Evolutionary conservation across 768 basidiomycete species (phyloP).

Genomic region (Trametes sanguinea): DNA sequence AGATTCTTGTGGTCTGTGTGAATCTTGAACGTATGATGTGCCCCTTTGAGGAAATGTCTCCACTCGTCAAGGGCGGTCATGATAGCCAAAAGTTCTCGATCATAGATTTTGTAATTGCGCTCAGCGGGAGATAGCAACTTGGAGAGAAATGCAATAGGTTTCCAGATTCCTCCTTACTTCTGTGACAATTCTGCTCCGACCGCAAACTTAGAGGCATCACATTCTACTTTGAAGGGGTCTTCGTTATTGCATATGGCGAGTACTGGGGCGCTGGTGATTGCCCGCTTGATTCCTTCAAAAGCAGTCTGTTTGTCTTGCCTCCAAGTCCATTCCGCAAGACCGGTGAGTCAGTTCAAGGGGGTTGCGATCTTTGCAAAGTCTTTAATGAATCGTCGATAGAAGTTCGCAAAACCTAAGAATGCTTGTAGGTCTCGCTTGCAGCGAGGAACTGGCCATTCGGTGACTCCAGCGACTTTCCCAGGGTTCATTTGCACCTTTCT

Average conservation of each 20-base stretch:
- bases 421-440: slow-evolving; percentile 25
- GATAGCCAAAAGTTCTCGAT: slow-evolving; percentile 42
- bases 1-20: slow-evolving; percentile 37
- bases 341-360: slow-evolving; percentile 24
- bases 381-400: slow-evolving; percentile 35
- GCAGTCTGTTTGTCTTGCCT: background rate
- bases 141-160: slow-evolving; percentile 19
- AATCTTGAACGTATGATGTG: slow-evolving; percentile 21
- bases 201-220: slow-evolving; percentile 30
- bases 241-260: slow-evolving; percentile 9
- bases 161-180: slow-evolving; percentile 10
- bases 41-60: slow-evolving; percentile 30
- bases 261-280: slow-evolving; percentile 8
- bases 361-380: slow-evolving; percentile 31
- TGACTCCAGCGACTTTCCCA: slow-evolving; percentile 33
- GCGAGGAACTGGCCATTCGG: slow-evolving; percentile 33
- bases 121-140: slow-evolving; percentile 25
- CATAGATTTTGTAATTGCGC: slow-evolving; percentile 35
- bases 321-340: background rate
- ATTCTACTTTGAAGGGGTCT: slow-evolving; percentile 21
- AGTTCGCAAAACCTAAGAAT: slow-evolving; percentile 36
- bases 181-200: slow-evolving; percentile 35
- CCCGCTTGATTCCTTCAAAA: background rate
- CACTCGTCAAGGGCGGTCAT: slow-evolving; percentile 31
- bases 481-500: slow-evolving; percentile 36